phyloP scores from a whole-genome alignment of 148 eudicot genomes.

The Persicaria tinctoria region DNA sequence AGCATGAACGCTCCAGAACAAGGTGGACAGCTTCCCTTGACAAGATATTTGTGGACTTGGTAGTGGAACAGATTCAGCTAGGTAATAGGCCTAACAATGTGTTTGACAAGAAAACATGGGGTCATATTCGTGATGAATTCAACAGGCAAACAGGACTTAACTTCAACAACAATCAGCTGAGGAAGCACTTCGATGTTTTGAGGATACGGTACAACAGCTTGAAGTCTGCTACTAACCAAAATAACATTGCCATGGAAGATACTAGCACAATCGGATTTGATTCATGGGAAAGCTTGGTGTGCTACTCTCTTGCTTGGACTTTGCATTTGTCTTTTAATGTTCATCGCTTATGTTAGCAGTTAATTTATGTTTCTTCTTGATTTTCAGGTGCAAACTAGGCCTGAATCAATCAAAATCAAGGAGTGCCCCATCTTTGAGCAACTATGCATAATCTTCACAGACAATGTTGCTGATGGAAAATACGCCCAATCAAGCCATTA shows the following conservation, averaged over 20 bases:
- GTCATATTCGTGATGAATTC: slow-evolving; percentile 57
- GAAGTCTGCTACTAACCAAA: slow-evolving; percentile 48
- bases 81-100: slow-evolving; percentile 67
- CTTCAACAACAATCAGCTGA: slow-evolving; percentile 73
- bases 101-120: slow-evolving; percentile 82
- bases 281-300: slow-evolving; percentile 63
- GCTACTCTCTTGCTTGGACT: not conserved
- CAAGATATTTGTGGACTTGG: slow-evolving; percentile 68
- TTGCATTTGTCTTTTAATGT: not conserved
- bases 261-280: slow-evolving; percentile 54
- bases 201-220: slow-evolving; percentile 60
- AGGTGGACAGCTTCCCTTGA: slow-evolving; percentile 85
- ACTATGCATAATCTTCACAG: slow-evolving; percentile 63
- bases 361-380: not conserved
- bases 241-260: slow-evolving; percentile 50
- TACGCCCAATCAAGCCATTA: slow-evolving; percentile 90
- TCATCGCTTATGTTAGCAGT: not conserved
- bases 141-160: slow-evolving; percentile 48
- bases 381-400: slow-evolving; percentile 42
- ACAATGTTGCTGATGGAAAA: slow-evolving; percentile 53
- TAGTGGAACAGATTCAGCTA: slow-evolving; percentile 61
- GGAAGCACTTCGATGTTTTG: slow-evolving; percentile 78
- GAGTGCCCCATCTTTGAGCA: slow-evolving; percentile 75
- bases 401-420: slow-evolving; percentile 47
- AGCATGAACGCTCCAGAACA: slow-evolving; percentile 68